Evolutionary conservation across 148 eudicot genomes (phyloP).

Genomic region (Fagopyrum tataricum): DNA sequence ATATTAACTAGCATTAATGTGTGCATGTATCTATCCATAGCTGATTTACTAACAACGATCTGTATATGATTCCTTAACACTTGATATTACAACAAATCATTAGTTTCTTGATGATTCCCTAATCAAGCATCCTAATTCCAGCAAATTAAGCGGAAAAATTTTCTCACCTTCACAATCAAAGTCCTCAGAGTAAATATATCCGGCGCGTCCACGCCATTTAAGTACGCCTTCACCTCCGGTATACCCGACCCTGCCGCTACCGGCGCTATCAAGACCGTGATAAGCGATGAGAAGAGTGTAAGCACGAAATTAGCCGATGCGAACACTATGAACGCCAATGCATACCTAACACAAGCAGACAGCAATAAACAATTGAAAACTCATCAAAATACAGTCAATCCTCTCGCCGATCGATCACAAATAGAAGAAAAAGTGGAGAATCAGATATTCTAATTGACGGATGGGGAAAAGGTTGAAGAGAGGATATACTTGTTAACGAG

Average conservation of each 20-base stretch:
- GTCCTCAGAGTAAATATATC: constrained; percentile 63
- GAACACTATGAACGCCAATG: constrained; percentile 65
- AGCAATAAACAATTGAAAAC: constrained; percentile 8
- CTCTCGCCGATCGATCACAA: neutral
- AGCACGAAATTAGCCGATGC: constrained; percentile 60
- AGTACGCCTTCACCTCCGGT: constrained; percentile 93
- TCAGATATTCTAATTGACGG: neutral
- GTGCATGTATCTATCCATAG: neutral
- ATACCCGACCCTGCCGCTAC: constrained; percentile 95
- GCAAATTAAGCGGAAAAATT: neutral
- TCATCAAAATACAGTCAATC: neutral
- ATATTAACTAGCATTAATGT: neutral
- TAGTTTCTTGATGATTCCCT: neutral
- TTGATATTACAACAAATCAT: neutral
- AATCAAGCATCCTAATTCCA: neutral
- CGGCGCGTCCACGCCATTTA: constrained; percentile 97
- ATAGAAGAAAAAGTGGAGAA: neutral
- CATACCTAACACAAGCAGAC: constrained; percentile 31
- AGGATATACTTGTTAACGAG: constrained; percentile 31
- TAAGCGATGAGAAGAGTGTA: constrained; percentile 60
- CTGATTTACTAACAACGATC: neutral
- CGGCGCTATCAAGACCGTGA: constrained; percentile 68
- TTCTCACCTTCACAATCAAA: constrained; percentile 69
- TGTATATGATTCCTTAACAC: neutral
- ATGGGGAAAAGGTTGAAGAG: neutral